These are phyloP conservation scores for Yamadazyma diddensiae DNA, from an alignment of 1,139 yeast genomes.

Conservation along the genomic window DNA sequence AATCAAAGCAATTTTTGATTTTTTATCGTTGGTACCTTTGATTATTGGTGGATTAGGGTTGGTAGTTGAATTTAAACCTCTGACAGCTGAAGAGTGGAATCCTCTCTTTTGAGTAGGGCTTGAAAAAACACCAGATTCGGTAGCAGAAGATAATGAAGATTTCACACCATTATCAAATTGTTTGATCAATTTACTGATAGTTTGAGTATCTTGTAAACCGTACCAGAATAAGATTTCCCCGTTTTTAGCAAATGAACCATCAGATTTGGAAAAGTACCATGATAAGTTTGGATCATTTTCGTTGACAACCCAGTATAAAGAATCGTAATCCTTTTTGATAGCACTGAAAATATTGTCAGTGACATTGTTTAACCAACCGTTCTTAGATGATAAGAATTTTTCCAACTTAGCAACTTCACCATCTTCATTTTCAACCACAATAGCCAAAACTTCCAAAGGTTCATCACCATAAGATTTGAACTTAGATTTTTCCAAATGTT, in stretches of 20 bases:
- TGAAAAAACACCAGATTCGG: conserved; percentile 41
- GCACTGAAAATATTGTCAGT: conserved; percentile 91
- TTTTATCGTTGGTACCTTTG: conserved; percentile 57
- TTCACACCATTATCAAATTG: conserved; percentile 49
- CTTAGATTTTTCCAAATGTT: conserved; percentile 56
- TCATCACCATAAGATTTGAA: conserved; percentile 93
- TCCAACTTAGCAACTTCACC: conserved; percentile 64
- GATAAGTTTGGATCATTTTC: conserved; percentile 89
- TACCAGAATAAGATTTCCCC: conserved; percentile 95
- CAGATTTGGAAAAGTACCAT: conserved; percentile 91
- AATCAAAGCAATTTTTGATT: conserved; percentile 80
- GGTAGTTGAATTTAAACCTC: conserved; percentile 28
- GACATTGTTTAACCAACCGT: conserved; percentile 97
- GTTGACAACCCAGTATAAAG: conserved; percentile 83
- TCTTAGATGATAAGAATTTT: conserved; percentile 80
- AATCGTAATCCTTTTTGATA: conserved; percentile 67
- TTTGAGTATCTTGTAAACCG: conserved; percentile 65
- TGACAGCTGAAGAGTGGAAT: conserved; percentile 22
- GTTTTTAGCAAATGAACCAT: conserved; percentile 87
- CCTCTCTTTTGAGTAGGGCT: conserved; percentile 42
- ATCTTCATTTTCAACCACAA: conserved; percentile 50
- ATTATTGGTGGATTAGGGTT: conserved; percentile 74
- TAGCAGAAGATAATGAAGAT: conserved; percentile 36
- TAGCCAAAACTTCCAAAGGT: conserved; percentile 90
- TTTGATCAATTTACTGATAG: conserved; percentile 61